A percentile compares a stretch with the other conserved stretches of the same genome.
Conservation (phyloP, 495 filamentous ascomycete genomes). For the Penicillium lagena region DNA sequence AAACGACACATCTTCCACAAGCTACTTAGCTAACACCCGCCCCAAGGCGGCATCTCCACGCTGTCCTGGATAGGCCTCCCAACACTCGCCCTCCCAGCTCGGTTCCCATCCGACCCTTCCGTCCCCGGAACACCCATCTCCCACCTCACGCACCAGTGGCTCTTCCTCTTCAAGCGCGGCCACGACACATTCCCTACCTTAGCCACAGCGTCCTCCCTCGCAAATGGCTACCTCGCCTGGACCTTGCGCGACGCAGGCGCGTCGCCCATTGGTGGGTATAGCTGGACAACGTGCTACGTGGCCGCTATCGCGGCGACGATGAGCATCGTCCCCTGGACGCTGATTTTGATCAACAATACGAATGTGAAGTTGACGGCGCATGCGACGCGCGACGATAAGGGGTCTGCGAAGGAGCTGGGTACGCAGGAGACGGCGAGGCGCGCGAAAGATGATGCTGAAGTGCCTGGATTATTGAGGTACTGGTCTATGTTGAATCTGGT, state of each 20-base stretch:
- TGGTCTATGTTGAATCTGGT: conserved; percentile 17
- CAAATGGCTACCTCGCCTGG: conserved; percentile 26
- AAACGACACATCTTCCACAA: neutral
- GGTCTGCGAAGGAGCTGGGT: conserved; percentile 7
- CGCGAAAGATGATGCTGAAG: conserved; percentile 14
- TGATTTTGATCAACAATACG: conserved; percentile 15
- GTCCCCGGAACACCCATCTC: conserved; percentile 10
- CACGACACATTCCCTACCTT: conserved; percentile 16
- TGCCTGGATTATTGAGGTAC: conserved; percentile 10
- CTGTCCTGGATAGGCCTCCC: conserved; percentile 20
- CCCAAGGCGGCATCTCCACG: conserved; percentile 17
- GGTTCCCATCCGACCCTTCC: conserved; percentile 6
- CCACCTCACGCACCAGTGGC: conserved; percentile 26
- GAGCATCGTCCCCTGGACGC: conserved; percentile 27
- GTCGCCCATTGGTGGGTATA: neutral
- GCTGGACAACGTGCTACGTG: conserved; percentile 14
- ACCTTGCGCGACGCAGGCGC: conserved; percentile 5
- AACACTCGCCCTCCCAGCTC: conserved; percentile 13
- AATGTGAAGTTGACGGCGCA: conserved; percentile 18
- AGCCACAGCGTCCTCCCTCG: conserved; percentile 12
- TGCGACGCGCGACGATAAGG: conserved; percentile 16
- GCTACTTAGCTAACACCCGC: neutral
- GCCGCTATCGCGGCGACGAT: conserved; percentile 18
- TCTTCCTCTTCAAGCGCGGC: conserved; percentile 21
- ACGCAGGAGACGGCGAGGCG: conserved; percentile 13